Evolutionary conservation across 345 rosid genomes (phyloP).

Genomic region (Nephelium lappaceum): DNA sequence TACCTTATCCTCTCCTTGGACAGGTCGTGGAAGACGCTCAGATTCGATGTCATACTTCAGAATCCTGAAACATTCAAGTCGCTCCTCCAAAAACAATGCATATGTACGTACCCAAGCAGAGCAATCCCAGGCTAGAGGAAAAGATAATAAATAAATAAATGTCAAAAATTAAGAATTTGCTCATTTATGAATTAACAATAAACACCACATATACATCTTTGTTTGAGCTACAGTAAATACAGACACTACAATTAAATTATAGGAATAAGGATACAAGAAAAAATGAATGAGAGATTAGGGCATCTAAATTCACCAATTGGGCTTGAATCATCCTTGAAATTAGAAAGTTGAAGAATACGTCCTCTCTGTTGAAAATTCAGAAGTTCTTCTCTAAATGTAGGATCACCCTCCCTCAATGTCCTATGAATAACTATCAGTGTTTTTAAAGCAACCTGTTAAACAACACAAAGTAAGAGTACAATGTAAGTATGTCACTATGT

Average conservation of each 20-base stretch:
- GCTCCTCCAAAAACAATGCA: slow-evolving; percentile 91
- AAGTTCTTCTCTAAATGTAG: slow-evolving; percentile 88
- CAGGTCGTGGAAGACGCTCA: slow-evolving; percentile 84
- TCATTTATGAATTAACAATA: neutral
- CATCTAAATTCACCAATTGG: slow-evolving; percentile 62
- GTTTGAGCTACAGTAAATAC: neutral
- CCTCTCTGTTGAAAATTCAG: slow-evolving; percentile 82
- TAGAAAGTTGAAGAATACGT: slow-evolving; percentile 84
- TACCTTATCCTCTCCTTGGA: slow-evolving; percentile 88
- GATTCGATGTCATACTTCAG: slow-evolving; percentile 93
- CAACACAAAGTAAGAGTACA: neutral
- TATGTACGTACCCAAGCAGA: slow-evolving; percentile 99
- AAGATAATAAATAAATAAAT: neutral
- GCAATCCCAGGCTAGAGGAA: slow-evolving; percentile 91
- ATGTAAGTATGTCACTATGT: neutral
- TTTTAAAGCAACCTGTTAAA: slow-evolving; percentile 84
- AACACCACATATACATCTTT: neutral
- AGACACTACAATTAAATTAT: slow-evolving; percentile 3
- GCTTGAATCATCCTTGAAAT: slow-evolving; percentile 98
- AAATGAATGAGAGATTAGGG: neutral
- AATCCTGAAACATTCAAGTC: slow-evolving; percentile 91
- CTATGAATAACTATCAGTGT: slow-evolving; percentile 91
- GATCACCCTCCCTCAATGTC: slow-evolving; percentile 89
- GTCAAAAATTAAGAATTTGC: neutral
- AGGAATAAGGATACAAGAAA: slow-evolving; percentile 1